phyloP scores from a whole-genome alignment of 371 early-diverging fungal species.

The Parasitella parasitica region DNA sequence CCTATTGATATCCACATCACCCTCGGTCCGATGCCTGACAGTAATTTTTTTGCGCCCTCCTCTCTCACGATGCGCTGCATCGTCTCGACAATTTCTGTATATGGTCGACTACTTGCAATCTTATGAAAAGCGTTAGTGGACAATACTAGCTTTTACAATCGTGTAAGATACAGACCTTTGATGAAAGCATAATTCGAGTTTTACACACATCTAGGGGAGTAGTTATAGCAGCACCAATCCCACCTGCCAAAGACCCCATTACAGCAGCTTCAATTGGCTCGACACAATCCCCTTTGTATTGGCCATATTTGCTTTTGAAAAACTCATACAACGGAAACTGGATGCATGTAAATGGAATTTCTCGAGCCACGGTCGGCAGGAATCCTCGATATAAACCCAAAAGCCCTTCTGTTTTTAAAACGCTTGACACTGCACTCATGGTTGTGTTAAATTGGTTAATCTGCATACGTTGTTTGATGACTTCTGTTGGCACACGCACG shows the following conservation, averaged over 20 bases:
- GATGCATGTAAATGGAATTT: conserved; percentile 94
- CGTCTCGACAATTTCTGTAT: conserved; percentile 68
- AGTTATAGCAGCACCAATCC: conserved; percentile 85
- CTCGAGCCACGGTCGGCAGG: conserved; percentile 83
- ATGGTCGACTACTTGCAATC: conserved; percentile 30
- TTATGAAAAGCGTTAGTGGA: too few species aligned
- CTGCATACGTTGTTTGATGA: conserved; percentile 95
- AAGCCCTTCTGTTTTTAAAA: conserved; percentile 70
- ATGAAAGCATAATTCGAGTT: conserved; percentile 88
- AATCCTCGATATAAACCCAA: conserved; percentile 92
- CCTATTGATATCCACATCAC: conserved; percentile 94
- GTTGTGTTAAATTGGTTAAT: conserved; percentile 74
- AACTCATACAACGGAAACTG: conserved; percentile 95
- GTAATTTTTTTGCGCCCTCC: conserved; percentile 74
- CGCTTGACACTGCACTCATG: conserved; percentile 55
- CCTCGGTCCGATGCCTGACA: conserved; percentile 88
- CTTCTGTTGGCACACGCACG: conserved; percentile 94
- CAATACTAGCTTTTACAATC: too few species aligned
- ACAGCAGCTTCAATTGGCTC: conserved; percentile 84
- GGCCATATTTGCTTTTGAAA: conserved; percentile 64
- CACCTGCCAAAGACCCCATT: conserved; percentile 90
- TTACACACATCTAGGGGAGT: conserved; percentile 94
- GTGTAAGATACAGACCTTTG: conserved; percentile 38
- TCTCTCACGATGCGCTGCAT: conserved; percentile 74
- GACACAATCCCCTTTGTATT: conserved; percentile 42